These are phyloP conservation scores for Cercospora zeae-maydis DNA, from an alignment of 2,329 filamentous ascomycete genomes.

Conservation along the genomic window DNA sequence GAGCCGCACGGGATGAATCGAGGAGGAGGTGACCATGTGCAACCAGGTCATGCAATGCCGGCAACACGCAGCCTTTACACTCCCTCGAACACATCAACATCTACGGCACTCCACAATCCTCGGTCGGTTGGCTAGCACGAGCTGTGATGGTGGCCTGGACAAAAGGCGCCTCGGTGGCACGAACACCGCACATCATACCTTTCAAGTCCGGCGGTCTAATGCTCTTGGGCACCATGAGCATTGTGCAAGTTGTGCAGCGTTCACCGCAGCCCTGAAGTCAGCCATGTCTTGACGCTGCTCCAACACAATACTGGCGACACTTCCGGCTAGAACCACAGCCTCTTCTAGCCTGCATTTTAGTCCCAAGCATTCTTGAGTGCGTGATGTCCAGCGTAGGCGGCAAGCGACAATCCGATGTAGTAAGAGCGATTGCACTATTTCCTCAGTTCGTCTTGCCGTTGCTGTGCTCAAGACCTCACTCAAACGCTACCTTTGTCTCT, in stretches of 20 bases:
- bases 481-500: not conserved
- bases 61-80: too few relatives aligned
- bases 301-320: not conserved
- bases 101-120: not conserved
- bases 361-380: not conserved
- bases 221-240: not conserved
- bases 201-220: not conserved
- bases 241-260: not conserved
- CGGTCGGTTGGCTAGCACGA: not conserved
- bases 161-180: not conserved
- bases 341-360: not conserved
- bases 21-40: not conserved
- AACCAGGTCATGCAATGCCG: too few relatives aligned
- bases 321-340: not conserved
- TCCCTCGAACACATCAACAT: too few relatives aligned
- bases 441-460: not conserved
- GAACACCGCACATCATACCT: not conserved
- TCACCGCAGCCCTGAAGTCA: not conserved
- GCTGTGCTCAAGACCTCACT: not conserved
- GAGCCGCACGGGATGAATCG: not conserved
- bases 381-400: not conserved
- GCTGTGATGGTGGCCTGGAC: not conserved
- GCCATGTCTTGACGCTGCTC: not conserved
- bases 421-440: not conserved
- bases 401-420: not conserved